Conservation (phyloP, 441 rosid species). For the Flueggea neowawraea region DNA sequence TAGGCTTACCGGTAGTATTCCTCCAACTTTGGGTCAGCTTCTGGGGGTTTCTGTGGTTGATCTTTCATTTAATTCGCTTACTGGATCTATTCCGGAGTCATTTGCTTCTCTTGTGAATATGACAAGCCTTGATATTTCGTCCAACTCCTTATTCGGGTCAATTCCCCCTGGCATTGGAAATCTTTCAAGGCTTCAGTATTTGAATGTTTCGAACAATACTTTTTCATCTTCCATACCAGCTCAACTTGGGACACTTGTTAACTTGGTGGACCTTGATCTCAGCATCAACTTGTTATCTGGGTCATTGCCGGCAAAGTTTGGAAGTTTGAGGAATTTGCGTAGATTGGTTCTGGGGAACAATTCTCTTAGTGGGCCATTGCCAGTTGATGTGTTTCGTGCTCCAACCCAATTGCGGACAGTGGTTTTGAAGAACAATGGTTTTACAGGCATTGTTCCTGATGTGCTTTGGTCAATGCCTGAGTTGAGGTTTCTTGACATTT, state of each 20-base stretch:
- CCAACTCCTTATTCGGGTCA: constrained; percentile 57
- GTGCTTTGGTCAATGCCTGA: constrained; percentile 51
- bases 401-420: constrained; percentile 49
- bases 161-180: constrained; percentile 56
- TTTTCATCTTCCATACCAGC: constrained; percentile 66
- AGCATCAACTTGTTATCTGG: constrained; percentile 77
- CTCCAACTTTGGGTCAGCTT: constrained; percentile 57
- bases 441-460: constrained; percentile 56
- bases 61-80: constrained; percentile 61
- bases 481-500: constrained; percentile 64
- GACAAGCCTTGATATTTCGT: constrained; percentile 63
- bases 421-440: constrained; percentile 47
- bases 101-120: constrained; percentile 52
- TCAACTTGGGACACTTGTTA: constrained; percentile 55
- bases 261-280: constrained; percentile 79
- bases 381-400: constrained; percentile 40
- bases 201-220: constrained; percentile 76
- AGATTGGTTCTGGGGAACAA: constrained; percentile 58
- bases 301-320: constrained; percentile 59
- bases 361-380: constrained; percentile 48
- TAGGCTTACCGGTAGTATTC: constrained; percentile 53
- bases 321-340: constrained; percentile 51
- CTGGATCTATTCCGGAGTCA: constrained; percentile 62
- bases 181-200: constrained; percentile 40
- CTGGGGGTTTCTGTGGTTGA: constrained; percentile 52